Evolutionary conservation across 345 rosid species (phyloP).

Genomic region (Rhodamnia rubescens): DNA sequence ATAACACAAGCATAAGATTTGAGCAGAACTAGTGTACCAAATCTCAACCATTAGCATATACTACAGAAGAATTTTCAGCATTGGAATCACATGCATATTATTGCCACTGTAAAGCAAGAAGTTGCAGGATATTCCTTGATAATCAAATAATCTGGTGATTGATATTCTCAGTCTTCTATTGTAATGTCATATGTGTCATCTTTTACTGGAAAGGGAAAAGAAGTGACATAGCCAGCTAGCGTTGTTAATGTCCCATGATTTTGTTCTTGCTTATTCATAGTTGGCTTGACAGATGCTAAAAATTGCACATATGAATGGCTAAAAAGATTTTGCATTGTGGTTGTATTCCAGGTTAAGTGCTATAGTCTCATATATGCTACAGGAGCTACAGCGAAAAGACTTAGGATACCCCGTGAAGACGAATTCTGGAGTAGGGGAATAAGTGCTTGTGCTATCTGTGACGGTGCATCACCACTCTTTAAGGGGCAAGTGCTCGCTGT

Average conservation of each 20-base stretch:
- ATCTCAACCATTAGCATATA: neutral
- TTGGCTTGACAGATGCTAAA: neutral
- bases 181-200: neutral
- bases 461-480: constrained; percentile 94
- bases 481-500: constrained; percentile 95
- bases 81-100: neutral
- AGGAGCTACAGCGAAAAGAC: constrained; percentile 89
- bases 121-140: neutral
- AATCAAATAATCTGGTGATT: neutral
- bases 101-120: neutral
- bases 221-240: neutral
- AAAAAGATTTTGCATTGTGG: neutral
- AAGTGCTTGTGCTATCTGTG: constrained; percentile 98
- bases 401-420: constrained; percentile 78
- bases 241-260: neutral
- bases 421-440: constrained; percentile 99
- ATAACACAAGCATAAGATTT: neutral
- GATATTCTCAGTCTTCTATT: neutral
- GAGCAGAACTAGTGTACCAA: neutral
- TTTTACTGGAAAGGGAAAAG: neutral
- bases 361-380: constrained; percentile 80
- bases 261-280: neutral
- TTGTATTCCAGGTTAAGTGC: constrained; percentile 59
- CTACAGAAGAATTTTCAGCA: neutral
- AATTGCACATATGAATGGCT: neutral